These are phyloP conservation scores for Silene noctiflora DNA, from an alignment of 179 eudicot species.

Conservation along the genomic window DNA sequence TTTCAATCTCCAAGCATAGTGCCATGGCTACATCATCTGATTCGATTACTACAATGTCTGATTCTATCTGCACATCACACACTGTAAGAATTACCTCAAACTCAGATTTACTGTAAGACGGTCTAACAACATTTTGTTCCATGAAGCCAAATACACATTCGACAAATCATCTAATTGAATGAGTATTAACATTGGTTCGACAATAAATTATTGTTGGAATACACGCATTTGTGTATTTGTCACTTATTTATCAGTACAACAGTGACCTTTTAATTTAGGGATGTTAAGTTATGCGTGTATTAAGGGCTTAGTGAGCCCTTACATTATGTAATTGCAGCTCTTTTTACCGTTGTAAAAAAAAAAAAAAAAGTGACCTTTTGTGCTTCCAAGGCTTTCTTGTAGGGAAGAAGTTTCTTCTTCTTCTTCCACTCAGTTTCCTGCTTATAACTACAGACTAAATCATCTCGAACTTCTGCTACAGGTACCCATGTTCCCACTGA, in stretches of 20 bases:
- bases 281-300: too few relatives aligned
- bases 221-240: too few relatives aligned
- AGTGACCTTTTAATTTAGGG: slow-evolving; percentile 17
- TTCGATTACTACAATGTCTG: slow-evolving; percentile 55
- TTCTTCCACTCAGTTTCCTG: slow-evolving; percentile 56
- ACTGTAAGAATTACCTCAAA: not conserved
- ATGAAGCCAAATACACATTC: too few relatives aligned
- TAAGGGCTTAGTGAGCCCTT: too few relatives aligned
- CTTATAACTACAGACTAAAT: slow-evolving; percentile 45
- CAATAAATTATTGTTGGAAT: too few relatives aligned
- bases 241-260: not conserved
- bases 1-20: slow-evolving; percentile 36
- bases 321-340: too few relatives aligned
- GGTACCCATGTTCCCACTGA: slow-evolving; percentile 63
- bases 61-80: slow-evolving; percentile 40
- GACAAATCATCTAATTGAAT: too few relatives aligned
- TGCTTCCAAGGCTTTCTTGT: slow-evolving; percentile 34
- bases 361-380: slow-evolving; percentile 23
- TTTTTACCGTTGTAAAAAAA: too few relatives aligned
- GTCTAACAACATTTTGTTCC: too few relatives aligned
- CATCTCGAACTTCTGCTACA: slow-evolving; percentile 52
- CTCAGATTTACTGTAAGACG: not conserved
- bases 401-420: slow-evolving; percentile 49
- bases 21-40: slow-evolving; percentile 55
- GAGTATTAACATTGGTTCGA: too few relatives aligned